These are phyloP conservation scores for Yarrowia divulgata DNA, from an alignment of 805 yeast genomes.

Conservation along the genomic window DNA sequence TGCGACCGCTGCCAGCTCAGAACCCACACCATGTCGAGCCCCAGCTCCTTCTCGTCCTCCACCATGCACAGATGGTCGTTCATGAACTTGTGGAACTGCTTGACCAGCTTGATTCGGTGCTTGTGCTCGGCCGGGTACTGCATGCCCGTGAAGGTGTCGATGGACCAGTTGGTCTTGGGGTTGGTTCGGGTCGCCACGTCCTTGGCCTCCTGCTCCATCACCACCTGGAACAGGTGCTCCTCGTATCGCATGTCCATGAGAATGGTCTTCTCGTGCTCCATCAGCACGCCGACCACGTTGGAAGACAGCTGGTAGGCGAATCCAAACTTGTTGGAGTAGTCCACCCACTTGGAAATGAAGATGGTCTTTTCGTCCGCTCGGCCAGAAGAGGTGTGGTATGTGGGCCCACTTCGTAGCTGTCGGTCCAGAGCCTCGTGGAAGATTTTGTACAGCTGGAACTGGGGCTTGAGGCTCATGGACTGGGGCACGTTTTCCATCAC, in stretches of 20 bases:
- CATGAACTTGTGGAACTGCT: slow-evolving; percentile 91
- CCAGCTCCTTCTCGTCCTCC: slow-evolving; percentile 31
- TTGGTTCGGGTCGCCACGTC: slow-evolving; percentile 44
- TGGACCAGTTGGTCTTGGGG: slow-evolving; percentile 33
- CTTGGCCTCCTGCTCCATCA: slow-evolving; percentile 55
- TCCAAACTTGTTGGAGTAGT: slow-evolving; percentile 94
- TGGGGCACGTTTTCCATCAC: slow-evolving; percentile 30
- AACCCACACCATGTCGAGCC: slow-evolving; percentile 58
- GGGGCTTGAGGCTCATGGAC: slow-evolving; percentile 17
- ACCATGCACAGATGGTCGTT: slow-evolving; percentile 78
- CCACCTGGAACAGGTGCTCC: slow-evolving; percentile 41
- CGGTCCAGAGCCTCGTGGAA: slow-evolving; percentile 19
- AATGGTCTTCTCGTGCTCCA: slow-evolving; percentile 84
- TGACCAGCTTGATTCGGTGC: slow-evolving; percentile 77
- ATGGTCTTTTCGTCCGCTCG: slow-evolving; percentile 26
- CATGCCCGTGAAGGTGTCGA: slow-evolving; percentile 7
- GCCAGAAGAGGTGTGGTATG: not conserved
- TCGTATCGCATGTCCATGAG: slow-evolving; percentile 59
- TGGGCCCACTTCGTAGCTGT: slow-evolving; percentile 15
- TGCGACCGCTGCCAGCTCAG: slow-evolving; percentile 82
- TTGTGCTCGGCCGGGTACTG: slow-evolving; percentile 47
- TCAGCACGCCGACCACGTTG: slow-evolving; percentile 88
- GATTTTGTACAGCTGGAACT: slow-evolving; percentile 10
- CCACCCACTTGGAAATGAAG: slow-evolving; percentile 97
- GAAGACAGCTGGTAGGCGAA: slow-evolving; percentile 91